Percentiles rank a stretch among this genome's conserved stretches.
These are phyloP conservation scores for Arthromyces matolae DNA, from an alignment of 768 basidiomycete species.

Conservation along the genomic window DNA sequence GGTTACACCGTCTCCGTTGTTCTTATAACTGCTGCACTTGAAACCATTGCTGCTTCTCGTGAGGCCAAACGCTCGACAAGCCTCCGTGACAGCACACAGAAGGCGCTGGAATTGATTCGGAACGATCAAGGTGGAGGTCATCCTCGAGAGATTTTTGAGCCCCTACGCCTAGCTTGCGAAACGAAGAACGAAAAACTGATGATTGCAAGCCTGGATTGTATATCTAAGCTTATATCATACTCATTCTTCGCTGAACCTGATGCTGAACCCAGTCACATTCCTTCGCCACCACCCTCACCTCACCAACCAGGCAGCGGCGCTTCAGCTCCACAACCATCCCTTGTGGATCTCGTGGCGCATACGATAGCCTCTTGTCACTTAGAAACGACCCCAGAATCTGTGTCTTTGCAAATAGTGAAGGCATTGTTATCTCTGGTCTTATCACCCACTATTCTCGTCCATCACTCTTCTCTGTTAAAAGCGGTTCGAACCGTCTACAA, in stretches of 20 bases:
- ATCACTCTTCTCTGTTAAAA: slow-evolving; percentile 94
- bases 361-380: slow-evolving; percentile 92
- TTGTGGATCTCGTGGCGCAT: slow-evolving; percentile 91
- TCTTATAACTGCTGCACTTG: slow-evolving; percentile 79
- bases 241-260: slow-evolving; percentile 87
- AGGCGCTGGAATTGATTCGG: slow-evolving; percentile 78
- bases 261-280: slow-evolving; percentile 37
- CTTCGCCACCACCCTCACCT: slow-evolving; percentile 80
- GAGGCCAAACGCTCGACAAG: slow-evolving; percentile 81
- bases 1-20: slow-evolving; percentile 76
- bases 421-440: slow-evolving; percentile 87
- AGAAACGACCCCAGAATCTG: slow-evolving; percentile 83
- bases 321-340: slow-evolving; percentile 57
- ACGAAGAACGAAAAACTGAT: slow-evolving; percentile 90
- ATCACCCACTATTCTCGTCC: slow-evolving; percentile 82
- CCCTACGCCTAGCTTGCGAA: slow-evolving; percentile 94
- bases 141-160: slow-evolving; percentile 90
- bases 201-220: slow-evolving; percentile 96
- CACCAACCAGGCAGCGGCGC: slow-evolving; percentile 39
- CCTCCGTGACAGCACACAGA: slow-evolving; percentile 80
- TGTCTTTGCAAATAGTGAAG: slow-evolving; percentile 96
- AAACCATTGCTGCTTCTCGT: slow-evolving; percentile 81
- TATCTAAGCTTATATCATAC: slow-evolving; percentile 95
- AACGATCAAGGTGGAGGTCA: slow-evolving; percentile 68
- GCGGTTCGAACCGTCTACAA: slow-evolving; percentile 98